A percentile compares a stretch with the other conserved stretches of the same genome.
Conservation (phyloP, 2,329 filamentous ascomycete genomes). For the Camillea tinctor region DNA sequence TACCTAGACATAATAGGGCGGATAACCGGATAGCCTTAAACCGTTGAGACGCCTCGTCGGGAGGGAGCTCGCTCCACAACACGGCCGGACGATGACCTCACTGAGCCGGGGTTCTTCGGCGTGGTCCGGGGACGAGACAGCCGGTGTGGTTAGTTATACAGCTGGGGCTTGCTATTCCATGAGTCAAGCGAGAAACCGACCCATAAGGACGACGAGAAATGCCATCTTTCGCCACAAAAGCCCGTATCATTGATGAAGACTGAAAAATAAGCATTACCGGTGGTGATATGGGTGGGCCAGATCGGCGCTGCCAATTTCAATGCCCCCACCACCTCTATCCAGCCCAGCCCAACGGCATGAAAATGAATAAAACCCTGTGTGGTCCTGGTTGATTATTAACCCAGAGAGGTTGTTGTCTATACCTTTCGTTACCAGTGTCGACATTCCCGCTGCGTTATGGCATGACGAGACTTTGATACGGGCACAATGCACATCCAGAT, state of each 20-base stretch:
- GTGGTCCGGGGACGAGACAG: not conserved
- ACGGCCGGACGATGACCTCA: not conserved
- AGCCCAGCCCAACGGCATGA: not conserved
- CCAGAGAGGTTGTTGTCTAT: not conserved
- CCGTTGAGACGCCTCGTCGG: not conserved
- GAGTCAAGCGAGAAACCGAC: not conserved
- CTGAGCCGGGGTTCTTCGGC: not conserved
- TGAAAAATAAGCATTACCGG: not conserved
- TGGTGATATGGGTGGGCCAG: not conserved
- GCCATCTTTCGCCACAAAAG: not conserved
- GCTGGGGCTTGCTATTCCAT: not conserved
- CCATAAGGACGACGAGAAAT: not conserved
- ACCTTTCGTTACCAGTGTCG: not conserved
- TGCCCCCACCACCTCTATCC: not conserved
- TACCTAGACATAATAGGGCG: not conserved
- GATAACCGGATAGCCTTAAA: not conserved
- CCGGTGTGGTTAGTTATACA: not conserved
- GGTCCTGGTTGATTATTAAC: not conserved
- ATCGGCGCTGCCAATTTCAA: conserved; percentile 1
- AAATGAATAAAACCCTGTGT: not conserved
- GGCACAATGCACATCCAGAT: conserved; percentile 1
- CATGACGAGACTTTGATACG: not conserved
- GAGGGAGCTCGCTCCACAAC: not conserved
- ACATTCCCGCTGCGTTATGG: not conserved
- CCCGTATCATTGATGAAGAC: not conserved